Evolutionary conservation across 495 filamentous ascomycete species (phyloP).

Genomic region (Daldinia caldariorum): DNA sequence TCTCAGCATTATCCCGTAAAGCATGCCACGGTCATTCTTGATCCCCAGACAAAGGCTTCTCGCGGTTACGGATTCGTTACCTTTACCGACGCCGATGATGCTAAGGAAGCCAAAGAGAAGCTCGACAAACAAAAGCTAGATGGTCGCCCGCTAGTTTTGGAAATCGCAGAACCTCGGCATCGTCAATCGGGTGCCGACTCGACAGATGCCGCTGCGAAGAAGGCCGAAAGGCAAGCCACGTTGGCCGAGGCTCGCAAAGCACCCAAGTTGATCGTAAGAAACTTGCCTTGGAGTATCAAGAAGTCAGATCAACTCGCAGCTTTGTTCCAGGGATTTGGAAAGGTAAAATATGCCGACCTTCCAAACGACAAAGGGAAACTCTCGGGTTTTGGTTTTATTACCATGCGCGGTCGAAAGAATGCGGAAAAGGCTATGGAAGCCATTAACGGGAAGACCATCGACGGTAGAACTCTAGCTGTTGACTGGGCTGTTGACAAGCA

Average conservation of each 20-base stretch:
- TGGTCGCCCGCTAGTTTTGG: constrained; percentile 83
- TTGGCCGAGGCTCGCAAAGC: constrained; percentile 65
- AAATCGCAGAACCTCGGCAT: constrained; percentile 85
- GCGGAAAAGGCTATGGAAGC: constrained; percentile 86
- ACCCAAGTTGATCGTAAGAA: constrained; percentile 91
- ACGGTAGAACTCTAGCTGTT: constrained; percentile 86
- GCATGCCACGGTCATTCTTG: constrained; percentile 87
- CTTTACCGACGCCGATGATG: constrained; percentile 92
- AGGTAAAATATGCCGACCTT: constrained; percentile 82
- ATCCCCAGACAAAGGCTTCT: constrained; percentile 81
- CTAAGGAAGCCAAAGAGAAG: constrained; percentile 77
- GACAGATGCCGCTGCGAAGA: constrained; percentile 56
- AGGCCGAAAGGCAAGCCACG: constrained; percentile 66
- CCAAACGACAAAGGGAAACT: constrained; percentile 79
- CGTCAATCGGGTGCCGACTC: constrained; percentile 65
- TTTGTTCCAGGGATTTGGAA: constrained; percentile 87
- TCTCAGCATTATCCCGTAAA: constrained; percentile 94
- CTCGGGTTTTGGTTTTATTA: constrained; percentile 91
- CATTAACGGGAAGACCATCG: constrained; percentile 89
- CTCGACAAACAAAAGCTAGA: constrained; percentile 77
- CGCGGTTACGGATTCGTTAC: constrained; percentile 97
- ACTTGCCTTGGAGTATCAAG: constrained; percentile 96
- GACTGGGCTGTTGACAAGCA: constrained; percentile 97
- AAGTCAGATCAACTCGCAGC: constrained; percentile 76
- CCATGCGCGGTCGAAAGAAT: constrained; percentile 86